A percentile compares a stretch with the other conserved stretches of the same genome.
Conservation (phyloP, 2,329 filamentous ascomycete genomes). For the Exophiala viscosa region DNA sequence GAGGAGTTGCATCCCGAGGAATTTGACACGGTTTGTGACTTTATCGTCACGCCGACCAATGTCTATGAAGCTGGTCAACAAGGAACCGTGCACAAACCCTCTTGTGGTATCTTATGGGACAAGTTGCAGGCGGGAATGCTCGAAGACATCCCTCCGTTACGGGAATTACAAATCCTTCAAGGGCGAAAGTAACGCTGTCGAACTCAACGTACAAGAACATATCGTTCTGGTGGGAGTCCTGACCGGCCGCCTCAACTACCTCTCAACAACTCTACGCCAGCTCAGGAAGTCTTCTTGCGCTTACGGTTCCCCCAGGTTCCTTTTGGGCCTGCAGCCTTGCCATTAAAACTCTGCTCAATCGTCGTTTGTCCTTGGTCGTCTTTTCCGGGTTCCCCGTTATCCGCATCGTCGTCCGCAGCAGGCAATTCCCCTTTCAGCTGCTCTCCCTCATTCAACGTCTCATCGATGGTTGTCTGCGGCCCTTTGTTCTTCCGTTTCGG, state of each 20-base stretch:
- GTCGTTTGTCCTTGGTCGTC: not conserved
- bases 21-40: constrained; percentile 43
- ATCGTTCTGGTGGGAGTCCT: too few relatives aligned
- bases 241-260: too few relatives aligned
- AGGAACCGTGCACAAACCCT: constrained; percentile 33
- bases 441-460: not conserved
- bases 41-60: constrained; percentile 38
- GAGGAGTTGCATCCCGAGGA: constrained; percentile 34
- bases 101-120: constrained; percentile 38
- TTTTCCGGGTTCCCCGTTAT: not conserved
- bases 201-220: too few relatives aligned
- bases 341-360: not conserved
- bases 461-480: not conserved
- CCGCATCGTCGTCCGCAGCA: not conserved
- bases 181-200: too few relatives aligned
- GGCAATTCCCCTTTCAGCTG: not conserved
- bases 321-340: not conserved
- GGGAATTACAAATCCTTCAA: constrained; percentile 3
- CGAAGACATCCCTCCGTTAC: constrained; percentile 34
- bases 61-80: constrained; percentile 28
- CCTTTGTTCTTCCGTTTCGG: not conserved
- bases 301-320: not conserved
- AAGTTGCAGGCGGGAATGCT: constrained; percentile 36
- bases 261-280: too few relatives aligned
- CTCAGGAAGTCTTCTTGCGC: not conserved